Evolutionary conservation across 345 rosid genomes (phyloP).

Genomic region (Aquilaria yunnanensis): DNA sequence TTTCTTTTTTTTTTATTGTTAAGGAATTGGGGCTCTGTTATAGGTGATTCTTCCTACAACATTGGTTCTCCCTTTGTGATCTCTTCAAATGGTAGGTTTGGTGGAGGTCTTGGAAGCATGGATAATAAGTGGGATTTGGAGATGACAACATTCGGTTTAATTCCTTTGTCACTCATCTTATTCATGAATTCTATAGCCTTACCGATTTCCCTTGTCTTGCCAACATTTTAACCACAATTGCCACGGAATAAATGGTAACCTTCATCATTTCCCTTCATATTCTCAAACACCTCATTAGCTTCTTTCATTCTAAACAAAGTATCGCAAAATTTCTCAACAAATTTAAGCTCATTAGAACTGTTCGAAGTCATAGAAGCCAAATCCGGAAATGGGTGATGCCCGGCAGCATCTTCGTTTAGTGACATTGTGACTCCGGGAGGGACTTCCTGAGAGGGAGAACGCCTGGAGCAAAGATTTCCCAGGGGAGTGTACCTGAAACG

Average conservation of each 20-base stretch:
- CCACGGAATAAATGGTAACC: constrained; percentile 57
- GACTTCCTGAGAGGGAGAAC: too few relatives aligned
- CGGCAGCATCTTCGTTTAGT: too few relatives aligned
- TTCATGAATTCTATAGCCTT: constrained; percentile 43
- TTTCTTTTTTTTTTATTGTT: too few relatives aligned
- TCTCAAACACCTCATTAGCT: constrained; percentile 44
- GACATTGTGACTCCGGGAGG: too few relatives aligned
- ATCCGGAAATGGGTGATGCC: constrained; percentile 15
- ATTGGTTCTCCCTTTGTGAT: too few relatives aligned
- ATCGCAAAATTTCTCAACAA: constrained; percentile 47
- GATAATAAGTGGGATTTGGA: constrained; percentile 25
- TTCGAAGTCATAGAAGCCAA: constrained; percentile 31
- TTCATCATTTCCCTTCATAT: constrained; percentile 42
- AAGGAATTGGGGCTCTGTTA: too few relatives aligned
- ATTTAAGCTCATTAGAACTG: constrained; percentile 20
- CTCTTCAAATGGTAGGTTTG: too few relatives aligned
- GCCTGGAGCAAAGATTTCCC: too few relatives aligned
- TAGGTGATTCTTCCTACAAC: too few relatives aligned
- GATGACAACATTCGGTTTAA: constrained; percentile 56
- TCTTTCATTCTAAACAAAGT: constrained; percentile 59
- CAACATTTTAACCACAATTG: constrained; percentile 54
- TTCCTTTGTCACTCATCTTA: constrained; percentile 40
- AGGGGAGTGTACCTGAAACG: too few relatives aligned
- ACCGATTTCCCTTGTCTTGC: constrained; percentile 50
- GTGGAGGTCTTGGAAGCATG: too few relatives aligned